Evolutionary conservation across 148 eudicot genomes (phyloP).

Genomic region (Amaranthus palmeri): DNA sequence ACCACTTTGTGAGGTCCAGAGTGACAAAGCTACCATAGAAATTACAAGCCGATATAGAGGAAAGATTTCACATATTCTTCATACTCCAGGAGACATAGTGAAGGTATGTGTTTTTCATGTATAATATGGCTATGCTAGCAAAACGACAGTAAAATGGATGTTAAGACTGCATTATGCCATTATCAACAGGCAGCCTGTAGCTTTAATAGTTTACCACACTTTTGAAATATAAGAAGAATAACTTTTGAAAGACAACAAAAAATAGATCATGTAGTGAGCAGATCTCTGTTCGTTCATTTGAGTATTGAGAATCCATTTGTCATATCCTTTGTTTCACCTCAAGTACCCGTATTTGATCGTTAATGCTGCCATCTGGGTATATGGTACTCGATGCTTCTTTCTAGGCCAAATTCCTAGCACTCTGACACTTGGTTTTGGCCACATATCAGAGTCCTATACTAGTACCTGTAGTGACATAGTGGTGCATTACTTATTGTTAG

Average conservation of each 20-base stretch:
- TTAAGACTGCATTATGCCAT: neutral
- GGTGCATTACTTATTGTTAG: neutral
- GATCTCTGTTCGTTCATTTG: neutral
- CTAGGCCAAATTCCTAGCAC: too few species aligned
- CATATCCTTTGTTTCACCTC: too few species aligned
- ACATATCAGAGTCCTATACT: too few species aligned
- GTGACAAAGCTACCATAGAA: slow-evolving; percentile 99
- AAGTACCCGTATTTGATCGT: too few species aligned
- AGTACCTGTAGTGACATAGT: too few species aligned
- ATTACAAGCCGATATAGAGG: slow-evolving; percentile 96
- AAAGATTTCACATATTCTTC: slow-evolving; percentile 58
- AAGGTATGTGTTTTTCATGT: slow-evolving; percentile 46
- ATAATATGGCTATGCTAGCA: neutral
- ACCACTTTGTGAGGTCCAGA: slow-evolving; percentile 97
- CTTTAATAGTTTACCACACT: neutral
- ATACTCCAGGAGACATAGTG: slow-evolving; percentile 77
- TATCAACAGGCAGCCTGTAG: neutral
- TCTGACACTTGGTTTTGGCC: too few species aligned
- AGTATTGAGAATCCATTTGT: neutral
- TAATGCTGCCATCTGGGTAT: too few species aligned
- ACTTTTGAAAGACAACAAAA: neutral
- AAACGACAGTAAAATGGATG: neutral
- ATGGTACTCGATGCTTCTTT: too few species aligned
- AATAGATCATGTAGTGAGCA: neutral
- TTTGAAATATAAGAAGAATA: neutral